Base-by-base conservation (phyloP, 1,139 yeast genomes). In the Yamadazyma triangularis region DNA sequence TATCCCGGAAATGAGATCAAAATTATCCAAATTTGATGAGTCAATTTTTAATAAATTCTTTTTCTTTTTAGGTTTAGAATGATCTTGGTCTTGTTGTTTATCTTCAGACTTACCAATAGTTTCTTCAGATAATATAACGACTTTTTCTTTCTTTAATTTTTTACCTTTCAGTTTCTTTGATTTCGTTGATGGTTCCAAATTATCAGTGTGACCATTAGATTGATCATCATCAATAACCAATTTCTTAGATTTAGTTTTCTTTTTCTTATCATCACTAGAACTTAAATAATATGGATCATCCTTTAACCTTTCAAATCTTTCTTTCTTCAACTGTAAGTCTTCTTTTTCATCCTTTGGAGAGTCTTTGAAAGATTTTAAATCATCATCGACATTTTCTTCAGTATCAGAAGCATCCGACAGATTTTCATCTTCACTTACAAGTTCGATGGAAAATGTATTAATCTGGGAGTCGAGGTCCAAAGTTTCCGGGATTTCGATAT, bases 261-360 rank as follows among this genome's bases (percentile, higher is more conserved):
- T 44, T 30, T 42, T 40, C 23, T 31, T 38, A 21, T 40, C 22
- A 31, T 31, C 34, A 16, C 28, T 29, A 2, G 58, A 41, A 4
- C 67, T 60, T 27, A 86, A 66, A 48, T 87, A 87, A 51, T 74
- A 87, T 2, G 95, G 95, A 55, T 86, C 95, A 39, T 82, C 84
- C 40, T 67, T 73, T 39, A 77, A 58, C 40, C 78, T 68, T 31
- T 79, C 84, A 24, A 70, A 40, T 38, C 89, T 58, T 31, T 73
- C 83, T n/a, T n/a, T n/a, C 39, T 64, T 67, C 35, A 48, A 49
- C 21, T 52, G 59, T 22, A 33, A 39, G 42, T 33, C 58, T 14
- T 51, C 59, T 21, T 21, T 21, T 8, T 10, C n/a, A 10, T 21
- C 23, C n/a, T 21, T 5, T 11, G n/a, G 23, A 8, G 6, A 10